Conservation (phyloP, 2,329 filamentous ascomycete species). For the Trichoderma breve region DNA sequence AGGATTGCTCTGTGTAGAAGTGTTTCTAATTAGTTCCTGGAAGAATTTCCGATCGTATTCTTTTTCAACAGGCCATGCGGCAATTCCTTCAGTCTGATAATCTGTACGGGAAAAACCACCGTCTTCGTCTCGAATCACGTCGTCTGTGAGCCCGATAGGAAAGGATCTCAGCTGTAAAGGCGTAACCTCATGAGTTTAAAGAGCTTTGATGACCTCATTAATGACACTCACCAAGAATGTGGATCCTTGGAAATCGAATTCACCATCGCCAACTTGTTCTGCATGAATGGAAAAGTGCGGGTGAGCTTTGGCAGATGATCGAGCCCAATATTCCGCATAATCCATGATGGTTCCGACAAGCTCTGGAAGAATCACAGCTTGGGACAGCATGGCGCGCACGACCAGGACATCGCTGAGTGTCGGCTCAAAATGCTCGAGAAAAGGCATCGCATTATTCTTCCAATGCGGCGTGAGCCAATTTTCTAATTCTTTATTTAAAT, state of each 20-base stretch:
- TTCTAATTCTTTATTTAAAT: background rate
- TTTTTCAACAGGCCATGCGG: background rate
- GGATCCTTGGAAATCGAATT: background rate
- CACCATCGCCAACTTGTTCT: background rate
- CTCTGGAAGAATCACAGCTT: constrained; percentile 50
- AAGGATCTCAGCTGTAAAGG: constrained; percentile 8
- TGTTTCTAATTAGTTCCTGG: constrained; percentile 36
- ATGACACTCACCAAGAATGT: constrained; percentile 1
- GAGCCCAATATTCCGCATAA: constrained; percentile 61
- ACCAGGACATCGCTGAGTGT: constrained; percentile 48
- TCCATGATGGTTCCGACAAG: constrained; percentile 57
- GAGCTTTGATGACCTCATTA: background rate
- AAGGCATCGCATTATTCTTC: background rate
- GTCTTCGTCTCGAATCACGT: background rate
- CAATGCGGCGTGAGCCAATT: background rate
- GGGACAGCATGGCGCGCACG: constrained; percentile 47
- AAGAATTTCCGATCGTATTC: constrained; percentile 30
- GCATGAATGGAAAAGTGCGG: constrained; percentile 10
- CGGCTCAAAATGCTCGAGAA: constrained; percentile 33
- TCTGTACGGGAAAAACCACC: too few species aligned
- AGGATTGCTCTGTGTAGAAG: constrained; percentile 45
- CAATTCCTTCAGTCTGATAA: background rate
- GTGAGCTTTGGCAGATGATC: constrained; percentile 39
- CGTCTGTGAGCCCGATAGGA: constrained; percentile 8
- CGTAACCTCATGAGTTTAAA: background rate